Percentiles rank a stretch among this genome's conserved stretches.
phyloP scores from a whole-genome alignment of 2,329 filamentous ascomycete species.

The Spiromastix sp. region DNA sequence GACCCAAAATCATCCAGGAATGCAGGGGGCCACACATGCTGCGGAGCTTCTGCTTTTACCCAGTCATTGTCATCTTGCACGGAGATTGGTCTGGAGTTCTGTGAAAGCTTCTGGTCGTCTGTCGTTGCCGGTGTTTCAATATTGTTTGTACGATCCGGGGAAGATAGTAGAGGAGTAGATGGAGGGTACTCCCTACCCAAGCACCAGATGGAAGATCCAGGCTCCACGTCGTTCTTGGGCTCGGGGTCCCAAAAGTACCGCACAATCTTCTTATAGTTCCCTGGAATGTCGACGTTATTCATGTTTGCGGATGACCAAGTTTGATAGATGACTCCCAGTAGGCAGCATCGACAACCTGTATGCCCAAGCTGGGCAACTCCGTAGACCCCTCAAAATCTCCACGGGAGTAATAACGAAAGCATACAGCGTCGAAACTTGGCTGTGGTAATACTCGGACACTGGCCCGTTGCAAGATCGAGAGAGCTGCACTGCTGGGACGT shows the following conservation, averaged over 20 bases:
- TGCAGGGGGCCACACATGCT: constrained; percentile 63
- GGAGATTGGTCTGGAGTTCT: constrained; percentile 7
- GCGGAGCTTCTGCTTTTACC: constrained; percentile 18
- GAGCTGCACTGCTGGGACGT: no score
- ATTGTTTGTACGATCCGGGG: constrained; percentile 9
- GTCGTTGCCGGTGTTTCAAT: constrained; percentile 1
- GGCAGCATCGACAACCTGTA: not conserved
- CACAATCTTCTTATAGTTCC: constrained; percentile 70
- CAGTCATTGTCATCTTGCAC: not conserved
- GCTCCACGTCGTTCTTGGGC: constrained; percentile 63
- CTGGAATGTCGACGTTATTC: constrained; percentile 62
- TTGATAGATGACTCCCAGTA: not conserved
- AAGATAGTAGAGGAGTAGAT: constrained; percentile 8
- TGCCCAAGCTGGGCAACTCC: not conserved
- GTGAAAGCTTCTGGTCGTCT: no score
- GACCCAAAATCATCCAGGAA: constrained; percentile 93
- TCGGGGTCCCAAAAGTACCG: constrained; percentile 90
- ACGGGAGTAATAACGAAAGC: no score
- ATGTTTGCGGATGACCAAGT: constrained; percentile 29
- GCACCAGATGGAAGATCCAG: constrained; percentile 71
- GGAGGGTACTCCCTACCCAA: constrained; percentile 51
- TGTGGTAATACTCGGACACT: no score
- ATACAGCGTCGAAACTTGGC: no score
- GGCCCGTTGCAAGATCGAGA: no score
- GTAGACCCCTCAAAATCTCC: no score